Conservation (phyloP, 208 protist species). For the Acanthamoeba sp. region DNA sequence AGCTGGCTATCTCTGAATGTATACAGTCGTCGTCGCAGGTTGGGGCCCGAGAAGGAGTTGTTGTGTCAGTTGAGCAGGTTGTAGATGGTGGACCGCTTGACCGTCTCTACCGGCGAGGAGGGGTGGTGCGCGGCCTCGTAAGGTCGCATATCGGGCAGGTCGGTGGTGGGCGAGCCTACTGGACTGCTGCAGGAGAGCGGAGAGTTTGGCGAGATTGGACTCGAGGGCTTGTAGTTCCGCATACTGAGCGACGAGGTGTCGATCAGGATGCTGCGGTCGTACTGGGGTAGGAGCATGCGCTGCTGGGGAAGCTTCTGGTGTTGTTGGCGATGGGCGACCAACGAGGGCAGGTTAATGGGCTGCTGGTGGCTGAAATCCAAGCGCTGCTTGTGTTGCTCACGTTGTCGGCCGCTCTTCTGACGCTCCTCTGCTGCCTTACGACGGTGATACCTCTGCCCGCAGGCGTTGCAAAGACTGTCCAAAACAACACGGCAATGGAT, state of each 20-base stretch:
- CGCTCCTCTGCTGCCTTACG: slow-evolving; percentile 8
- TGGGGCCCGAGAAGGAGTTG: too few relatives aligned
- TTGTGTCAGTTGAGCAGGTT: neutral
- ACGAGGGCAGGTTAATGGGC: too few relatives aligned
- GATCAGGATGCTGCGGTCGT: neutral
- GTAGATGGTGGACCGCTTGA: slow-evolving; percentile 45
- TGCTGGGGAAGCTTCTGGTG: neutral
- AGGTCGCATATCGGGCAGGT: neutral
- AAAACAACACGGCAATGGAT: too few relatives aligned
- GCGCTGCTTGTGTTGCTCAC: neutral
- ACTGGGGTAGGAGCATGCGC: neutral
- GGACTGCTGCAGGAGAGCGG: neutral
- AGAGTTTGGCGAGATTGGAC: neutral
- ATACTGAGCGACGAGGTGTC: neutral
- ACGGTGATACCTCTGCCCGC: slow-evolving; percentile 6
- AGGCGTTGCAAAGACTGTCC: slow-evolving; percentile 15
- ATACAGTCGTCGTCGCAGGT: neutral
- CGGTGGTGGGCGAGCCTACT: neutral
- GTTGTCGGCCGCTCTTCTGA: neutral
- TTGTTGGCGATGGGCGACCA: too few relatives aligned
- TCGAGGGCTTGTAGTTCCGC: neutral
- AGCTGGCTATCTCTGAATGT: neutral
- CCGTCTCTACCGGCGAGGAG: too few relatives aligned
- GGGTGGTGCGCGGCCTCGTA: too few relatives aligned
- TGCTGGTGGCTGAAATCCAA: neutral